Conservation (phyloP, 805 yeast genomes). For the Candida adriatica region DNA sequence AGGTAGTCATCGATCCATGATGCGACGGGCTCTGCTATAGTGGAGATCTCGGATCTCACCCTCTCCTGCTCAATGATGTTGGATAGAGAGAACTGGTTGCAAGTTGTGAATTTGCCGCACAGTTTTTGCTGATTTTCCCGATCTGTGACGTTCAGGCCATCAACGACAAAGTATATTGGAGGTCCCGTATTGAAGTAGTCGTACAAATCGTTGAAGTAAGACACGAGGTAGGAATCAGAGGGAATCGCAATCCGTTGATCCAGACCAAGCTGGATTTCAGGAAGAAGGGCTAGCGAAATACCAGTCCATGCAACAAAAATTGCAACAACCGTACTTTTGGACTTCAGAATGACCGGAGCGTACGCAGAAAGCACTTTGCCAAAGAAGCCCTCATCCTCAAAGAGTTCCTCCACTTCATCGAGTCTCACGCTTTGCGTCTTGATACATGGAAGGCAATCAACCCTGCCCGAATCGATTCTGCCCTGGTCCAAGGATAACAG, state of each 20-base stretch:
- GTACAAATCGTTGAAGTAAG: constrained; percentile 73
- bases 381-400: constrained; percentile 27
- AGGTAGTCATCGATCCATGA: constrained; percentile 92
- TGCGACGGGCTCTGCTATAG: constrained; percentile 75
- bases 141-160: constrained; percentile 54
- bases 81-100: constrained; percentile 70
- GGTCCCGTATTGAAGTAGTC: constrained; percentile 80
- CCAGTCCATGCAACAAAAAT: constrained; percentile 60
- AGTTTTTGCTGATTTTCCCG: constrained; percentile 60
- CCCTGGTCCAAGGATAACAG: constrained; percentile 60
- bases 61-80: constrained; percentile 83
- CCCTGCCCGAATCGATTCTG: constrained; percentile 49
- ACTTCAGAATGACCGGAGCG: constrained; percentile 51
- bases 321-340: constrained; percentile 40
- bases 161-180: constrained; percentile 82
- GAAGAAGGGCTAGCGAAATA: constrained; percentile 60
- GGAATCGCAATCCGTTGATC: constrained; percentile 92
- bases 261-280: constrained; percentile 67
- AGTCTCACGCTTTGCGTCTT: constrained; percentile 17
- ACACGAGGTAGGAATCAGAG: constrained; percentile 68
- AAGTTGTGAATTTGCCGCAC: constrained; percentile 84
- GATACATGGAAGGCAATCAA: constrained; percentile 59
- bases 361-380: constrained; percentile 35
- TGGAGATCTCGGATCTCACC: constrained; percentile 54
- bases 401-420: constrained; percentile 21